Evolutionary conservation across 208 protist species (phyloP).

Genomic region (Trypanosoma theileri): DNA sequence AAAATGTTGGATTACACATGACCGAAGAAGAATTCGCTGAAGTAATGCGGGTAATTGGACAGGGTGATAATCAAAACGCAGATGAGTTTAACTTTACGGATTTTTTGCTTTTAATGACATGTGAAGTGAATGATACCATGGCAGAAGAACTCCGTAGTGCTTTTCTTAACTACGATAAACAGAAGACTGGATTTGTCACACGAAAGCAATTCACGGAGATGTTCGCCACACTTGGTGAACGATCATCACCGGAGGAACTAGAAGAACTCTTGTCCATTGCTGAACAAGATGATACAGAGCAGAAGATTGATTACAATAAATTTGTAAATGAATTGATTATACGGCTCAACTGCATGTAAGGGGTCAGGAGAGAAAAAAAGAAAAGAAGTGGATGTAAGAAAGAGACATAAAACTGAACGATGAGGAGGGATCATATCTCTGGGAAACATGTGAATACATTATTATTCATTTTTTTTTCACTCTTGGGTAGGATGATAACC

Average conservation of each 20-base stretch:
- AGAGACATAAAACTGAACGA: no score
- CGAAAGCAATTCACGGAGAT: constrained; percentile 63
- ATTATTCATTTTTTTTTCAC: no score
- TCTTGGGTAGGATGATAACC: no score
- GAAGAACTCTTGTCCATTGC: constrained; percentile 70
- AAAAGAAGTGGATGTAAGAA: no score
- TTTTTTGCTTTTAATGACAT: constrained; percentile 57
- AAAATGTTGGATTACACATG: constrained; percentile 93
- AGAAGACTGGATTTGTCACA: constrained; percentile 74
- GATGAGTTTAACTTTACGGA: constrained; percentile 92
- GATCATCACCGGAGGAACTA: constrained; percentile 80
- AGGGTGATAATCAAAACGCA: constrained; percentile 33
- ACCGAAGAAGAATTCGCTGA: constrained; percentile 91
- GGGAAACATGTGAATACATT: no score
- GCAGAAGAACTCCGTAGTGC: constrained; percentile 77
- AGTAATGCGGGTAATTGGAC: constrained; percentile 95
- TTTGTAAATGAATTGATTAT: constrained; percentile 61
- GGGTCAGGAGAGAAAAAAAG: no score
- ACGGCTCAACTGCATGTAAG: constrained; percentile 55
- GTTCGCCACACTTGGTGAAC: constrained; percentile 75
- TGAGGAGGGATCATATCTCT: no score
- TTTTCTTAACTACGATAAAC: constrained; percentile 82
- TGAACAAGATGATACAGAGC: constrained; percentile 55
- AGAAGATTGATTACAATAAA: constrained; percentile 68
- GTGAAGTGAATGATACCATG: constrained; percentile 40